Conservation (phyloP, 805 yeast species). For the Sugiyamaella valdiviana region DNA sequence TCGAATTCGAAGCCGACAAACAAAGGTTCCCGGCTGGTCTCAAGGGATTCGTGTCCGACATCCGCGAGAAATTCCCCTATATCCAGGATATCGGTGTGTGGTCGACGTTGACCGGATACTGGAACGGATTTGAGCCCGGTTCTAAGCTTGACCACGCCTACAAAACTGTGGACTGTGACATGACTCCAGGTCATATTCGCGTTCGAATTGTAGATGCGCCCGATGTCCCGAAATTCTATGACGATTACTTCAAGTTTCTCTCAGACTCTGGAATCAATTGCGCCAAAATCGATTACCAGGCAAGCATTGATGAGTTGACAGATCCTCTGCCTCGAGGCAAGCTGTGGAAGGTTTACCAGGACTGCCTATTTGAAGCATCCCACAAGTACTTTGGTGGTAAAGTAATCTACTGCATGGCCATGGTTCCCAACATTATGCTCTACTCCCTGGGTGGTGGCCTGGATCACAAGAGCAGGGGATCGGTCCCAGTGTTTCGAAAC, state of each 20-base stretch:
- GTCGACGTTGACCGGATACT: conserved; percentile 30
- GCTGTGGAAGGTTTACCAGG: conserved; percentile 23
- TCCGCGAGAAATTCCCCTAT: conserved; percentile 20
- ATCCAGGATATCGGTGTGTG: conserved; percentile 29
- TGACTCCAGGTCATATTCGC: conserved; percentile 1
- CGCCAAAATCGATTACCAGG: conserved; percentile 29
- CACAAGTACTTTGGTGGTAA: conserved; percentile 19
- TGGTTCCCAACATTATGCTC: conserved; percentile 22
- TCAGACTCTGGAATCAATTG: conserved; percentile 22
- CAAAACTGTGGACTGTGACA: conserved; percentile 11
- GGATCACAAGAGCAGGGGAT: conserved; percentile 1
- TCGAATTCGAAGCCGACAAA: conserved; percentile 22
- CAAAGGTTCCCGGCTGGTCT: conserved; percentile 27
- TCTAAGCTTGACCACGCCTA: conserved; percentile 22
- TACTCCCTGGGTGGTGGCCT: conserved; percentile 8
- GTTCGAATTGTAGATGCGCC: conserved; percentile 3
- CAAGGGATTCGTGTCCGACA: conserved; percentile 21
- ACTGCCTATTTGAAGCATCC: conserved; percentile 22
- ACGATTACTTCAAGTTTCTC: conserved; percentile 25
- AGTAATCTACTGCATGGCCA: conserved; percentile 29
- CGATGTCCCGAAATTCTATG: conserved; percentile 21
- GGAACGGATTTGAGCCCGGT: conserved; percentile 27
- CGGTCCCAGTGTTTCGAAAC: conserved; percentile 25
- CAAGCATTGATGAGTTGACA: conserved; percentile 22
- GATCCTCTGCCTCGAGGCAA: conserved; percentile 11